Evolutionary conservation across 805 yeast genomes (phyloP).

Genomic region (Torulaspora gathmanii): DNA sequence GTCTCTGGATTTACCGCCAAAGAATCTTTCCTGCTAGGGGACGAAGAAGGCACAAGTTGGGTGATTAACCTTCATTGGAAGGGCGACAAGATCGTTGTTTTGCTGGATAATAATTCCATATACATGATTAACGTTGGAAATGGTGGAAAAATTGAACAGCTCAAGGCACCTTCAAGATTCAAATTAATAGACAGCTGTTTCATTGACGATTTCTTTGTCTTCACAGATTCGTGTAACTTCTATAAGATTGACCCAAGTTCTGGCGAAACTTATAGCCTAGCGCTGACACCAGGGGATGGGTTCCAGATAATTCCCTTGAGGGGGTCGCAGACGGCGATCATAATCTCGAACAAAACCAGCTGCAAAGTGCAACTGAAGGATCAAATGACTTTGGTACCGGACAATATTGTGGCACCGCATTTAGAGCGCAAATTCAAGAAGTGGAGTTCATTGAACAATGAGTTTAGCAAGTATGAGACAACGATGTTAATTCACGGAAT

Average conservation of each 20-base stretch:
- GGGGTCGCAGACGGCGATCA: slow-evolving; percentile 11
- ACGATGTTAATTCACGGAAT: slow-evolving; percentile 28
- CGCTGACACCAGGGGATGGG: slow-evolving; percentile 15
- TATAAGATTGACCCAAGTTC: slow-evolving; percentile 12
- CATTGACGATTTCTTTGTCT: slow-evolving; percentile 11
- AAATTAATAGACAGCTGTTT: slow-evolving; percentile 21
- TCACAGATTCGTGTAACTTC: slow-evolving; percentile 18
- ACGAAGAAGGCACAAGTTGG: slow-evolving; percentile 17
- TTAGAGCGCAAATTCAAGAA: slow-evolving; percentile 27
- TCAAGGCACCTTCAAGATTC: slow-evolving; percentile 19
- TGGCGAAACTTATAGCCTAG: slow-evolving; percentile 1
- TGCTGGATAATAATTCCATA: slow-evolving; percentile 27
- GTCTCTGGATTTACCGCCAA: background rate
- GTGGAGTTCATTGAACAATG: slow-evolving; percentile 30
- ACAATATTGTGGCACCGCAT: slow-evolving; percentile 24
- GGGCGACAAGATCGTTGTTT: slow-evolving; percentile 11
- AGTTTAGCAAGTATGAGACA: slow-evolving; percentile 29
- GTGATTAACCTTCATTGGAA: slow-evolving; percentile 22
- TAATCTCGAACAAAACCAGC: slow-evolving; percentile 23
- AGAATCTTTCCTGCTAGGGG: slow-evolving; percentile 2
- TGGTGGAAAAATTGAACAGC: background rate
- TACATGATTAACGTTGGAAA: slow-evolving; percentile 7
- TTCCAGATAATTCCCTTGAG: slow-evolving; percentile 23
- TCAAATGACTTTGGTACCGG: slow-evolving; percentile 15
- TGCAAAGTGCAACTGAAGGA: slow-evolving; percentile 15